Base-by-base conservation (phyloP, 2,329 filamentous ascomycete genomes). In the Monosporascus sp. region DNA sequence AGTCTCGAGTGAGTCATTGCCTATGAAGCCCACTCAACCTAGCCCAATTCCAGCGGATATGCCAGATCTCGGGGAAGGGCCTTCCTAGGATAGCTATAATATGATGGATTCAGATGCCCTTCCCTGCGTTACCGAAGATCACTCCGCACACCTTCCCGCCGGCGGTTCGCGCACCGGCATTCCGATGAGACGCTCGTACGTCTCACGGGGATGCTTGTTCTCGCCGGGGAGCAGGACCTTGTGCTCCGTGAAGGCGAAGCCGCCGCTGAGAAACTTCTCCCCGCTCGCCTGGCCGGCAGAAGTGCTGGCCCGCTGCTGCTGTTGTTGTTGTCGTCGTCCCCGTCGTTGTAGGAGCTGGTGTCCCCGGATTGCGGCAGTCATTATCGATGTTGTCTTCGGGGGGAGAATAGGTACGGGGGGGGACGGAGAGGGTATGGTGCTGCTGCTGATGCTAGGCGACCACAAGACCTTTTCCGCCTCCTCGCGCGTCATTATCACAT, bases 201-300 rank as follows among this genome's bases (percentile, higher is more conserved):
- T 46, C 42, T 46, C 42, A 6, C 42, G 42, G 22, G 73, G 51
- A 31, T 70, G 66, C 49, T 72, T 71, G 4, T 71, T 68, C 0
- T 69, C 69, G 0, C 62, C 60, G 1, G 61, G 60, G 0, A 70
- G 60, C 9, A 74, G 61, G 17, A 66, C 70, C 59, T 76, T 77
- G 15, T 72, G 70, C 52, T 76, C 73, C 0, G 70, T 51, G 24
- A 72, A 67, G 0, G 65, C 62, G 0, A 67, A 59, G 44, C 75
- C 74, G 1, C 66, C 66, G 0, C 62, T 55, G 1, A 69, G 63
- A 39, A 74, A 75, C 52, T 77, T 77, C 46, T 77, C 73, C 4
- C 69, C 69, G 11, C 63, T 54, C 0, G 62, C 67, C 24, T 67
- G 63, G 15, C 4, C 42, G 15, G 17, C 42, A 31, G 20, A 4